phyloP scores from a whole-genome alignment of 2,329 filamentous ascomycete genomes.

The Uncinocarpus reesii region DNA sequence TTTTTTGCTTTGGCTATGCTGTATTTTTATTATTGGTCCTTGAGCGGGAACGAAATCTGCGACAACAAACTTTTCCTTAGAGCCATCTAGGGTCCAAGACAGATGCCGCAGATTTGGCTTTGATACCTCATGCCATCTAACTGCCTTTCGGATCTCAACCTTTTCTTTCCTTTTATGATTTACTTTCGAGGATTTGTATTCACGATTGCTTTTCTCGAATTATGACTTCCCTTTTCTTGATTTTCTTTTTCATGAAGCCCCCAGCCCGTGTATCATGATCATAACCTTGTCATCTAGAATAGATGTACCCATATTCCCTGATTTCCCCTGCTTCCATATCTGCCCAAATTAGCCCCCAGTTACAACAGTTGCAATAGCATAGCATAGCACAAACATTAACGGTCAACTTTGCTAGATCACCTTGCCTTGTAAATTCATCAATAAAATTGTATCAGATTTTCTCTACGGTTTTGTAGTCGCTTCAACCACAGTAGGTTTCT shows the following conservation, averaged over 20 bases:
- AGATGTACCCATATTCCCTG: slow-evolving; percentile 29
- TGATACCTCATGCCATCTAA: neutral
- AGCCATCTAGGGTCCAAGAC: neutral
- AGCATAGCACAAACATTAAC: slow-evolving; percentile 6
- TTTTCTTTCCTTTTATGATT: neutral
- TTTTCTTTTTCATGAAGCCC: neutral
- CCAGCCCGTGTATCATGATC: slow-evolving; percentile 4
- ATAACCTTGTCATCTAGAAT: slow-evolving; percentile 21
- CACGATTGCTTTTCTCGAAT: slow-evolving; percentile 2
- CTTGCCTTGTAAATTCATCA: neutral
- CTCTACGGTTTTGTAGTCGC: too few species aligned
- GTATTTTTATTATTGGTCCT: slow-evolving; percentile 13
- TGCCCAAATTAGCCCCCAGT: neutral
- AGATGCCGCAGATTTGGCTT: neutral
- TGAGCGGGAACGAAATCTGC: slow-evolving; percentile 4
- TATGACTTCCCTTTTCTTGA: neutral
- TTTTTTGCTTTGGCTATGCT: slow-evolving; percentile 5
- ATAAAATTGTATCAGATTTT: neutral
- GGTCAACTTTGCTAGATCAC: slow-evolving; percentile 3
- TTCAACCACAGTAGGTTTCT: too few species aligned
- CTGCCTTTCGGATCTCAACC: neutral
- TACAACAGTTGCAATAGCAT: slow-evolving; percentile 3
- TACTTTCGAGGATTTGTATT: slow-evolving; percentile 10
- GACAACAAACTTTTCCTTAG: neutral
- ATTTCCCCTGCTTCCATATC: too few species aligned